These are phyloP conservation scores for Aspergillus diversus DNA, from an alignment of 495 filamentous ascomycete genomes.

Conservation along the genomic window DNA sequence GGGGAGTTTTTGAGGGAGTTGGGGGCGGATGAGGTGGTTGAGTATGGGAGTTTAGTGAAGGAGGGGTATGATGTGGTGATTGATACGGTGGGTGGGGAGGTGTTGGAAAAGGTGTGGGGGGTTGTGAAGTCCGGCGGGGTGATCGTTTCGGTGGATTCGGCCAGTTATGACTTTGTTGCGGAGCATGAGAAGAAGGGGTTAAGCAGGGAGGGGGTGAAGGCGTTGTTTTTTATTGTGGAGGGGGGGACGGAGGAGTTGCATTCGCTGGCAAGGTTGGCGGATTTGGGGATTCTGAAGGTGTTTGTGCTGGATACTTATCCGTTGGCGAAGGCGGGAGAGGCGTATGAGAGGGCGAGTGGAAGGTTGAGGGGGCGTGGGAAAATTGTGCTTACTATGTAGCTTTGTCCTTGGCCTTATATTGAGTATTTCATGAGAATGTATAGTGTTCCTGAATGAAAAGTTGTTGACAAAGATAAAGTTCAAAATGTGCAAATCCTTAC, in stretches of 20 bases:
- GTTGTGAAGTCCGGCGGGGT: constrained; percentile 26
- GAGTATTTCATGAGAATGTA: not conserved
- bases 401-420: not conserved
- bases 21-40: constrained; percentile 35
- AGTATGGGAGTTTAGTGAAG: constrained; percentile 29
- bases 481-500: too few relatives aligned
- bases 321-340: constrained; percentile 30
- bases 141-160: constrained; percentile 39
- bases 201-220: constrained; percentile 26
- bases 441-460: not conserved
- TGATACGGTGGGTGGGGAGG: constrained; percentile 39
- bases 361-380: constrained; percentile 32
- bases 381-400: constrained; percentile 28
- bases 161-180: constrained; percentile 36
- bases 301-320: constrained; percentile 34
- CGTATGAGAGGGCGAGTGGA: constrained; percentile 38
- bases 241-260: constrained; percentile 24
- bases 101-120: constrained; percentile 32
- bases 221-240: constrained; percentile 39
- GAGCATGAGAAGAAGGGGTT: constrained; percentile 38
- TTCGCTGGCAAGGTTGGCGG: constrained; percentile 26
- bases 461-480: too few relatives aligned
- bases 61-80: constrained; percentile 36
- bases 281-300: constrained; percentile 23
- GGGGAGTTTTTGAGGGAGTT: constrained; percentile 31